Evolutionary conservation across 2,329 filamentous ascomycete species (phyloP), one percentile per base, ranked within the genome.

Genomic region (Lasiodiplodia sp.): DNA sequence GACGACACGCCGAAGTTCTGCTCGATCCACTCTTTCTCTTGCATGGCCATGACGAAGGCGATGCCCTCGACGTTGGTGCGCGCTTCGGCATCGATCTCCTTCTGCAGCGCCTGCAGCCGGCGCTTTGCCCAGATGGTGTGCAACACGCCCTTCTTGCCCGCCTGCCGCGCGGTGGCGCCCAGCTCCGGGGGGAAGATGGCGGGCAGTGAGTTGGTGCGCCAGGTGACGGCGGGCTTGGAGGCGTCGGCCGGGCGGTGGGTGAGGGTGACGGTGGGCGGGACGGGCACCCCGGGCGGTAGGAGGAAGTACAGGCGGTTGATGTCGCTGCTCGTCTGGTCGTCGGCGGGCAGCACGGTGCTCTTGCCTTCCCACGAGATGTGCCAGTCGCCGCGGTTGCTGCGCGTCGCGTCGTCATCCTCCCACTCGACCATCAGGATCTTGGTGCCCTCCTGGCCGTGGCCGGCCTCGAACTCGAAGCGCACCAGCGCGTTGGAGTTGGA

Each of bases 341-440:
- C 83, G 56, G 90, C 87, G 12, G 90, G 88, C 25, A 96, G 83
- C 21, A 92, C 87, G 0, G 89, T 89, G 34, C 86, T 88, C 79
- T 96, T 96, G 55, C 92, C 91, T 52, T 94, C 88, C 93, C 94
- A 97, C 2, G 88, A 91, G 23, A 97, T 90, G 69, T 91, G 87
- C 93, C 93, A 97, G 69, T 86, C 86, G 2, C 85, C 86, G 0
- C 75, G 76, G 18, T 84, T 72, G 12, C 80, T 79, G 64, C 82
- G 79, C 2, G 81, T 84, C 52, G 82, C 79, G 69, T 85, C 82
- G 72, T 87, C 86, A 65, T 90, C 88, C 77, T 92, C 89, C 94
- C 94, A 97, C 79, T 97, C 93, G 49, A 97, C 90, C 93, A 97
- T 96, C 73, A 97, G 83, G 71, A 97, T 90, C 83, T 97, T 97